Conservation (phyloP, 352 stramenopile genomes). For the Pythium rishiriense region DNA sequence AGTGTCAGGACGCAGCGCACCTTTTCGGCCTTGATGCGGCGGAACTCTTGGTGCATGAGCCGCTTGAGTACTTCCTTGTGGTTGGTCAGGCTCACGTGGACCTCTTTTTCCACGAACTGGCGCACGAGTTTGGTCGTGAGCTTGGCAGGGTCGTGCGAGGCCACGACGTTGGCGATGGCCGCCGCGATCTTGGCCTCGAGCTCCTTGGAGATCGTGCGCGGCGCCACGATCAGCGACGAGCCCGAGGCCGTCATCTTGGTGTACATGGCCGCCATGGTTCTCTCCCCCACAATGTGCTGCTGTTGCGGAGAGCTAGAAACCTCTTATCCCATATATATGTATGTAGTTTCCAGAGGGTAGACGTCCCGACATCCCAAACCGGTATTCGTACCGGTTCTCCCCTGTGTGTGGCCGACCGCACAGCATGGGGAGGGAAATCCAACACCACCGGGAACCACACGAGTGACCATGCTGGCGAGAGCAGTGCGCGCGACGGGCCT, state of each 20-base stretch:
- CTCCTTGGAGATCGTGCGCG: conserved; percentile 80
- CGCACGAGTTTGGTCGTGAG: conserved; percentile 81
- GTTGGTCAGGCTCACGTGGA: conserved; percentile 83
- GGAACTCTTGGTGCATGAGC: conserved; percentile 84
- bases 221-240: conserved; percentile 52
- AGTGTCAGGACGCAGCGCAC: conserved; percentile 17
- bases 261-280: conserved; percentile 41
- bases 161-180: conserved; percentile 69
- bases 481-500: conserved; percentile 28
- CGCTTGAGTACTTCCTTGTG: conserved; percentile 90
- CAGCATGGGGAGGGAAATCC: neutral
- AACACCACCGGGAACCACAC: conserved; percentile 21
- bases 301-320: neutral
- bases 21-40: conserved; percentile 75
- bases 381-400: conserved; percentile 14
- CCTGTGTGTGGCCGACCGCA: conserved; percentile 20
- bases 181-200: conserved; percentile 77
- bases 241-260: conserved; percentile 53
- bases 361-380: neutral
- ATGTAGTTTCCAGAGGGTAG: neutral
- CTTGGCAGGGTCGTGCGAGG: conserved; percentile 60
- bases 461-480: conserved; percentile 29
- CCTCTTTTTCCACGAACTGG: conserved; percentile 81
- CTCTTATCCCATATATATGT: conserved; percentile 19
- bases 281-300: neutral